Evolutionary conservation across 2,329 filamentous ascomycete species (phyloP), one percentile per base, ranked within the genome.

Genomic region (Metarhizium album): DNA sequence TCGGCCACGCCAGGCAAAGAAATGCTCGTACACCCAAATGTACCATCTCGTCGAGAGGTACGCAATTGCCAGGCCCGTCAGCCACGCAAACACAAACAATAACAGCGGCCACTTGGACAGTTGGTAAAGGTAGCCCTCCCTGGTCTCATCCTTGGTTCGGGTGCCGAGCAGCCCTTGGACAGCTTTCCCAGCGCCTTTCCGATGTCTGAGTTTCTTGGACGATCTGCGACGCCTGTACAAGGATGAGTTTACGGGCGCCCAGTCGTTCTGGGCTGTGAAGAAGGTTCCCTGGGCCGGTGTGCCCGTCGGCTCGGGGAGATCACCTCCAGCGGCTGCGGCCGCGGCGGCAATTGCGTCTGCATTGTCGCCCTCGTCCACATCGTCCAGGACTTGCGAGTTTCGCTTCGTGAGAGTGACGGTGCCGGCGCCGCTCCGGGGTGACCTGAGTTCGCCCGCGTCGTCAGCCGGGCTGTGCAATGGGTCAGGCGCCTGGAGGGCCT

Each of bases 71-170:
- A 97, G 74, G 14, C 86, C 81, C 1, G 80, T 62, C 46, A 98
- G 80, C 90, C 90, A 97, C 11, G 82, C 80, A 45, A 85, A 76
- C 2, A 95, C 89, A 40, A 86, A 78, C 33, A 90, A 67, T 33
- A 98, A 74, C 57, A 98, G 78, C 2, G 93, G 93, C 86, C 90
- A 97, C 67, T 97, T 96, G 48, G 95, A 74, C 43, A 98, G 66
- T 2, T 80, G 81, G 66, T 98, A 98, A 11, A 95, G 76, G 63
- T 93, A 88, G 20, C 93, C 93, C 70, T 98, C 93, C 57, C 93
- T 77, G 2, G 91, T 97, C 73, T 98, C 93, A 64, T 98, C 93
- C 61, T 83, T 87, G 56, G 80, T 85, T 52, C 86, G 75, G 20
- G 75, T 75, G 29, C 79, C 76, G 6, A 75, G 58, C 2, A 74